phyloP scores from a whole-genome alignment of 345 rosid species.

The Corchorus olitorius region DNA sequence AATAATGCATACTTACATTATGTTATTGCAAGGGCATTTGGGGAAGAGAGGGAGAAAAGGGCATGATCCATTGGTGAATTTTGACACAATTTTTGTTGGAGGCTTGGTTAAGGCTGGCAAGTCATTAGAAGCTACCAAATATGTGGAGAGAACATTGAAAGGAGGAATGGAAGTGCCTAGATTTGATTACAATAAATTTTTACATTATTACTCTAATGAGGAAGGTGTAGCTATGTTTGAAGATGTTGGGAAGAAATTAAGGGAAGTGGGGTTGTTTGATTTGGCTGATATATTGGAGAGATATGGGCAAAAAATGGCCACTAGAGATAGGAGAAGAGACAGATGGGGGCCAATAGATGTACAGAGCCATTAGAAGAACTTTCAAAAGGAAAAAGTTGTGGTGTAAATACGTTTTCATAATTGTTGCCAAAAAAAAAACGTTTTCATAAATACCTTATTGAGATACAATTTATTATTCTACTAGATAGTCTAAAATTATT shows the following conservation, averaged over 20 bases:
- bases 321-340: conserved; percentile 74
- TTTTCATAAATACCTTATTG: too few relatives aligned
- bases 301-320: conserved; percentile 85
- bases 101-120: conserved; percentile 90
- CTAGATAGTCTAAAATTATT: too few relatives aligned
- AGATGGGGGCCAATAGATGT: conserved; percentile 23
- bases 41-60: conserved; percentile 95
- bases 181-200: conserved; percentile 83
- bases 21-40: conserved; percentile 86
- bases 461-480: too few relatives aligned
- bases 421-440: too few relatives aligned
- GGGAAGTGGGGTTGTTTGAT: conserved; percentile 69
- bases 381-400: not conserved
- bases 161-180: conserved; percentile 78
- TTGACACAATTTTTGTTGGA: conserved; percentile 82
- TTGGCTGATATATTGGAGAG: conserved; percentile 81
- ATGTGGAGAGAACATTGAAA: conserved; percentile 65
- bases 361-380: conserved; percentile 15
- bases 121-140: conserved; percentile 72
- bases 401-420: not conserved
- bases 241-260: conserved; percentile 63
- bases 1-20: conserved; percentile 82
- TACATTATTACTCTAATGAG: conserved; percentile 75
- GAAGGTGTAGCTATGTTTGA: conserved; percentile 75
- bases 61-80: conserved; percentile 64